A percentile compares a stretch with the other conserved stretches of the same genome.
Evolutionary conservation across 345 rosid species (phyloP).

Genomic region (Boechera retrofracta): DNA sequence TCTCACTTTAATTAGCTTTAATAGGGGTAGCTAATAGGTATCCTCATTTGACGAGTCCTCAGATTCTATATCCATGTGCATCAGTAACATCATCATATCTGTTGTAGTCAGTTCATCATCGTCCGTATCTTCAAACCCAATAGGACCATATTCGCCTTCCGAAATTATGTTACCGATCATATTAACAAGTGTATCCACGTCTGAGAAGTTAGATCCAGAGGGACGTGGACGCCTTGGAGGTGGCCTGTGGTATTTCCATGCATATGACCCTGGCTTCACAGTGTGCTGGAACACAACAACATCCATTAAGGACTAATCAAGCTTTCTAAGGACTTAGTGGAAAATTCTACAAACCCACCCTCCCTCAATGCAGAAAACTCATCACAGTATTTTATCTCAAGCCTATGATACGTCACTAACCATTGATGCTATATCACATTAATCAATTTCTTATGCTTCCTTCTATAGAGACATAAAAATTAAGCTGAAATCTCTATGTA

Average conservation of each 20-base stretch:
- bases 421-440: slow-evolving; percentile 16
- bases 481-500: not conserved
- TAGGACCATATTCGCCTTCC: slow-evolving; percentile 57
- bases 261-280: slow-evolving; percentile 80
- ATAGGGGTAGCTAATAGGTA: slow-evolving; percentile 28
- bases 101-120: slow-evolving; percentile 54
- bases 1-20: slow-evolving; percentile 30
- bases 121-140: slow-evolving; percentile 52
- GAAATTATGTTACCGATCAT: slow-evolving; percentile 55
- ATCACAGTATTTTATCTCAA: slow-evolving; percentile 10
- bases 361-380: slow-evolving; percentile 33
- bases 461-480: slow-evolving; percentile 14
- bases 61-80: slow-evolving; percentile 54
- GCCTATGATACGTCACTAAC: slow-evolving; percentile 28
- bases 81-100: slow-evolving; percentile 59
- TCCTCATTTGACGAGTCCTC: slow-evolving; percentile 61
- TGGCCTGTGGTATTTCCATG: slow-evolving; percentile 73
- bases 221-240: slow-evolving; percentile 64
- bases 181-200: slow-evolving; percentile 56
- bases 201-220: slow-evolving; percentile 43
- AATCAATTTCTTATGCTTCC: slow-evolving; percentile 8
- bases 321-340: slow-evolving; percentile 40
- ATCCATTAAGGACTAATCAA: slow-evolving; percentile 54
- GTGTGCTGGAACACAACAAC: slow-evolving; percentile 72
- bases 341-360: slow-evolving; percentile 33